Evolutionary conservation across 441 rosid species (phyloP).

Genomic region (Adansonia gregorii): DNA sequence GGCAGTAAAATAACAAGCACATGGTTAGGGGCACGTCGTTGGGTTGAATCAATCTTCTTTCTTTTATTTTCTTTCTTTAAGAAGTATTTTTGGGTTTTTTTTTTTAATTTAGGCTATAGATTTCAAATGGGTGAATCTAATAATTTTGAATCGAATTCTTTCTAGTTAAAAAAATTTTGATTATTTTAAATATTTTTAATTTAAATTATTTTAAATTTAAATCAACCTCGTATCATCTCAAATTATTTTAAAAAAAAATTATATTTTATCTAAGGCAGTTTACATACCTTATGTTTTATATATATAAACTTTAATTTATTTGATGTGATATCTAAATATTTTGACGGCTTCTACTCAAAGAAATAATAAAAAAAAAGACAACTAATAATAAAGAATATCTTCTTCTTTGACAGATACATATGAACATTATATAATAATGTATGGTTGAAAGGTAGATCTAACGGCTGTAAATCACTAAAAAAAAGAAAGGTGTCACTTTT

Average conservation of each 20-base stretch:
- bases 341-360: not conserved
- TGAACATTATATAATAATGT: not conserved
- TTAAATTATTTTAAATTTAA: no score
- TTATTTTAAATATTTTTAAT: no score
- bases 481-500: not conserved
- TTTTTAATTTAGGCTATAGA: not conserved
- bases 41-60: not conserved
- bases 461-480: not conserved
- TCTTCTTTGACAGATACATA: not conserved
- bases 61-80: not conserved
- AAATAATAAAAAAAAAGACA: not conserved
- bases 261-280: no score
- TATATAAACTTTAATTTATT: not conserved
- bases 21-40: slow-evolving; percentile 32
- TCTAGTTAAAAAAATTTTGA: no score
- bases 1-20: slow-evolving; percentile 27
- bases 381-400: not conserved
- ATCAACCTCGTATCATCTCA: no score
- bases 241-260: no score
- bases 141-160: no score
- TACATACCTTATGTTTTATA: not conserved
- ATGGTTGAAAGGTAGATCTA: not conserved
- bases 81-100: not conserved
- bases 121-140: no score
- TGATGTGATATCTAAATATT: not conserved